Conservation (phyloP, 1,284 basidiomycete genomes). For the Earliella scabrosa region DNA sequence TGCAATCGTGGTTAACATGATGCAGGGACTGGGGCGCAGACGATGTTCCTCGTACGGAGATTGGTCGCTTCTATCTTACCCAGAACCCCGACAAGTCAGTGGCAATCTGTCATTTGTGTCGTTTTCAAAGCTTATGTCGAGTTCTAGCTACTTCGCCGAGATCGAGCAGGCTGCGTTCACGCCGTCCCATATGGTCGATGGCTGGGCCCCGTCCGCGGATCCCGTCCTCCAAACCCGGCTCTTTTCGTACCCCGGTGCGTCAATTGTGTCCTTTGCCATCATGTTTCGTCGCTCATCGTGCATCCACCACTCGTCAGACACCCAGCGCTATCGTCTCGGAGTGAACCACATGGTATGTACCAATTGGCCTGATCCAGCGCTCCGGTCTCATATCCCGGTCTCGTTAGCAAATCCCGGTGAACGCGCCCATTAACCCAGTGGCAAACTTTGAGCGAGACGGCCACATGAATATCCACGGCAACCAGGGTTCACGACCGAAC, state of each 20-base stretch:
- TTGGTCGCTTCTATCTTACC: slow-evolving; percentile 88
- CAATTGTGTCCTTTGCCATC: neutral
- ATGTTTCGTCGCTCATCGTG: neutral
- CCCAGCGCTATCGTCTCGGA: slow-evolving; percentile 44
- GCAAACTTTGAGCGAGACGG: slow-evolving; percentile 47
- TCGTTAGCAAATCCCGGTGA: slow-evolving; percentile 35
- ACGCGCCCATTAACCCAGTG: slow-evolving; percentile 31
- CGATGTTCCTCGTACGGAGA: slow-evolving; percentile 66
- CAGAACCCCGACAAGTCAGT: slow-evolving; percentile 74
- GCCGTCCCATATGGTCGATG: slow-evolving; percentile 72
- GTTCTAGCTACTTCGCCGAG: slow-evolving; percentile 72
- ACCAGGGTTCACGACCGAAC: slow-evolving; percentile 36
- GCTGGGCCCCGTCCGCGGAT: slow-evolving; percentile 47
- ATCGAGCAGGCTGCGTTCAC: slow-evolving; percentile 87
- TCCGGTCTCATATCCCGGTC: neutral
- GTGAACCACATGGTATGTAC: slow-evolving; percentile 39
- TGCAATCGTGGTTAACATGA: neutral
- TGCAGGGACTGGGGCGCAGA: slow-evolving; percentile 36
- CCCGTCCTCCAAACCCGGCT: slow-evolving; percentile 49
- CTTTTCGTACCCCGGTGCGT: slow-evolving; percentile 42
- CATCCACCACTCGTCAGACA: slow-evolving; percentile 24
- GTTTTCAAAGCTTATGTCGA: neutral
- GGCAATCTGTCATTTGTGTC: neutral
- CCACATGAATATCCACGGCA: slow-evolving; percentile 34
- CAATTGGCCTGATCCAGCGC: neutral